A percentile compares a stretch with the other conserved stretches of the same genome.
Conservation (phyloP, 352 stramenopile genomes). For the Thalassiosira exigua region DNA sequence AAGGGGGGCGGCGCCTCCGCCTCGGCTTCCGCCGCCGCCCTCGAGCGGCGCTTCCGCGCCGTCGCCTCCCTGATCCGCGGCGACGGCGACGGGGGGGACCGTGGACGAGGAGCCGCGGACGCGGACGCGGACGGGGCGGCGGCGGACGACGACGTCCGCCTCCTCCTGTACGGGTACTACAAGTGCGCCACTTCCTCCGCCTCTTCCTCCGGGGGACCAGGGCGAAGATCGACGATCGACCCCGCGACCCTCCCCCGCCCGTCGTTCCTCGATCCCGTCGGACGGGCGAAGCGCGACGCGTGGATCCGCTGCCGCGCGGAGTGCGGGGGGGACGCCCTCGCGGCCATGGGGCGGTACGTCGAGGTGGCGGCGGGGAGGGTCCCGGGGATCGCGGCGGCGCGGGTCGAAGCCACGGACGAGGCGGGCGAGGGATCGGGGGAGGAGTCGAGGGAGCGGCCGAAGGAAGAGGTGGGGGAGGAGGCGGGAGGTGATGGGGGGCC, state of each 20-base stretch:
- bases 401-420: constrained; percentile 30
- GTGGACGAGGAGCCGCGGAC: too few relatives aligned
- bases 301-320: constrained; percentile 49
- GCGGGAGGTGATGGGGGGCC: background rate
- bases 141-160: constrained; percentile 27
- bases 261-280: constrained; percentile 67
- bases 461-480: constrained; percentile 1
- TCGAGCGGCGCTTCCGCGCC: too few relatives aligned
- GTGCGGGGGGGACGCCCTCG: constrained; percentile 17
- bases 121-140: too few relatives aligned
- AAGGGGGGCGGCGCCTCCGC: too few relatives aligned
- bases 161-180: constrained; percentile 62
- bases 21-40: too few relatives aligned
- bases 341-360: constrained; percentile 68
- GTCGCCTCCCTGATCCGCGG: too few relatives aligned
- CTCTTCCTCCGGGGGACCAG: background rate
- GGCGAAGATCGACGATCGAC: too few relatives aligned
- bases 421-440: constrained; percentile 14
- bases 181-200: constrained; percentile 40
- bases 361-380: constrained; percentile 34
- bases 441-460: background rate
- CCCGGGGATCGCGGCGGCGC: background rate
- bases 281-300: constrained; percentile 72
- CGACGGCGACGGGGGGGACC: too few relatives aligned
- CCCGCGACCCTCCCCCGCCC: constrained; percentile 21